Conservation (phyloP, 768 basidiomycete genomes). For the Mycena indigotica region DNA sequence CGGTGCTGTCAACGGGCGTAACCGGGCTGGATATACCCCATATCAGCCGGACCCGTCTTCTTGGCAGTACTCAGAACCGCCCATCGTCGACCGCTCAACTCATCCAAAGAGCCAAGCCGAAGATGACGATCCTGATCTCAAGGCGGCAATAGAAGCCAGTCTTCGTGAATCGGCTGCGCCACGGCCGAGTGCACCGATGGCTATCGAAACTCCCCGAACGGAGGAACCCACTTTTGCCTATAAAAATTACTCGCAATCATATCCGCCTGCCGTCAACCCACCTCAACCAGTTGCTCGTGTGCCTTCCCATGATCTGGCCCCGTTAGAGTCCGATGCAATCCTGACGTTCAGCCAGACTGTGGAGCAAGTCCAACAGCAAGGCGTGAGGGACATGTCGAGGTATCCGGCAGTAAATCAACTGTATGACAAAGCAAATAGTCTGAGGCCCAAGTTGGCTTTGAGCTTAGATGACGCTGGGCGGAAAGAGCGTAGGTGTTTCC, state of each 20-base stretch:
- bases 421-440: slow-evolving; percentile 76
- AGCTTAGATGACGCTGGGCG: slow-evolving; percentile 82
- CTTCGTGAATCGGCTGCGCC: slow-evolving; percentile 82
- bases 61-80: slow-evolving; percentile 72
- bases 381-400: slow-evolving; percentile 73
- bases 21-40: slow-evolving; percentile 70
- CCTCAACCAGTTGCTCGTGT: slow-evolving; percentile 53
- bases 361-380: slow-evolving; percentile 78
- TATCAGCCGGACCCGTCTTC: slow-evolving; percentile 54
- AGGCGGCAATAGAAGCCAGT: slow-evolving; percentile 94
- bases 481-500: slow-evolving; percentile 68
- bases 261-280: slow-evolving; percentile 40
- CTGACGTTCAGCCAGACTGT: slow-evolving; percentile 90
- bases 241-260: slow-evolving; percentile 47
- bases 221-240: slow-evolving; percentile 44
- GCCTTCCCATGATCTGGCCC: slow-evolving; percentile 79
- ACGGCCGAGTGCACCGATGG: slow-evolving; percentile 75
- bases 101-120: slow-evolving; percentile 51
- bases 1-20: slow-evolving; percentile 46
- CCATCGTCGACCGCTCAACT: slow-evolving; percentile 59
- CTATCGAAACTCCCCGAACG: slow-evolving; percentile 51
- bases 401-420: slow-evolving; percentile 85
- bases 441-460: slow-evolving; percentile 81
- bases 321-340: slow-evolving; percentile 82
- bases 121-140: slow-evolving; percentile 90